These are phyloP conservation scores for Boletus huronensis DNA, from an alignment of 768 basidiomycete genomes.

Conservation along the genomic window DNA sequence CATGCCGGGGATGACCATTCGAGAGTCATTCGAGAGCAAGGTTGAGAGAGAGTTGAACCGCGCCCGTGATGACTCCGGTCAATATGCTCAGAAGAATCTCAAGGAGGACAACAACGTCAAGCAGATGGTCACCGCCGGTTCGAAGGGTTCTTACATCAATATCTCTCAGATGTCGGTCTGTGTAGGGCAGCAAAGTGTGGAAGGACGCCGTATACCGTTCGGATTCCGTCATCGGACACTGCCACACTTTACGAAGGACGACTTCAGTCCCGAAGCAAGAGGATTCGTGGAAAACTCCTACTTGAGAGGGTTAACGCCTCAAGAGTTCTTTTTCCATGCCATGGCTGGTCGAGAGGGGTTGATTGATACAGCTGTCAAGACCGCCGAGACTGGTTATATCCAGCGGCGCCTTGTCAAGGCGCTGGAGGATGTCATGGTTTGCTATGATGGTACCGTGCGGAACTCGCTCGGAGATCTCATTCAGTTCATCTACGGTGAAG, in stretches of 20 bases:
- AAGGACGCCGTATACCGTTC: constrained; percentile 97
- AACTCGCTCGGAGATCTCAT: constrained; percentile 96
- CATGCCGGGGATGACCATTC: constrained; percentile 97
- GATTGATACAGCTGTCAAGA: constrained; percentile 99
- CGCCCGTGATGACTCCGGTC: constrained; percentile 94
- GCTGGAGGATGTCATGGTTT: constrained; percentile 94
- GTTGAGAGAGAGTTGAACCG: constrained; percentile 90
- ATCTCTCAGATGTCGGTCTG: constrained; percentile 99
- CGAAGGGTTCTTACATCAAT: constrained; percentile 99
- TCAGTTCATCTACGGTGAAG: constrained; percentile 96
- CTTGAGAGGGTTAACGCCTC: constrained; percentile 90
- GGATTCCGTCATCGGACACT: constrained; percentile 96
- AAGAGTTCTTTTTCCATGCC: constrained; percentile 99
- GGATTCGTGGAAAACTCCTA: constrained; percentile 99
- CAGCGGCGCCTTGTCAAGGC: constrained; percentile 98
- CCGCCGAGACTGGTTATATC: constrained; percentile 98
- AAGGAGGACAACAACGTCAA: constrained; percentile 99
- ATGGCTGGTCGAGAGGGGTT: constrained; percentile 99
- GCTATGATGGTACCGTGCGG: constrained; percentile 96
- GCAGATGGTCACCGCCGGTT: constrained; percentile 99
- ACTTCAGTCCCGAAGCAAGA: constrained; percentile 95
- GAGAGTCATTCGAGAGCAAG: constrained; percentile 94
- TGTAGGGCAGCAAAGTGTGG: constrained; percentile 97
- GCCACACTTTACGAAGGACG: constrained; percentile 98
- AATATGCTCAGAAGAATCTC: constrained; percentile 93